phyloP scores from a whole-genome alignment of 495 filamentous ascomycete species.

The Annulohypoxylon stygium region DNA sequence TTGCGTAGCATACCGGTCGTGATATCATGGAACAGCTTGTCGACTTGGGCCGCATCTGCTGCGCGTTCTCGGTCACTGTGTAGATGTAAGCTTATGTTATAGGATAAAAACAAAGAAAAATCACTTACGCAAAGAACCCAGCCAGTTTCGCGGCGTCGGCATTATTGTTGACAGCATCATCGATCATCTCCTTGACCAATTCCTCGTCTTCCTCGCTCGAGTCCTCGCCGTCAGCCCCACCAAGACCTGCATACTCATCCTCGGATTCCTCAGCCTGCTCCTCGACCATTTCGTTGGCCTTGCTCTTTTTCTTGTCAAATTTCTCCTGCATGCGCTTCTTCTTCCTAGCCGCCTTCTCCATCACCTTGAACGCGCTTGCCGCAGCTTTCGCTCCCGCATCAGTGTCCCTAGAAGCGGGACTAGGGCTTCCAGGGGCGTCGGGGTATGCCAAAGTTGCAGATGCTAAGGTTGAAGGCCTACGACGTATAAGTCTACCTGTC shows the following conservation, averaged over 20 bases:
- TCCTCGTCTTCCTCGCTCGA: constrained; percentile 75
- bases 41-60: constrained; percentile 83
- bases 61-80: constrained; percentile 73
- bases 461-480: constrained; percentile 33
- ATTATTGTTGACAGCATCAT: constrained; percentile 77
- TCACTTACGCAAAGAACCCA: constrained; percentile 86
- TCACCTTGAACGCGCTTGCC: constrained; percentile 73
- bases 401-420: constrained; percentile 43
- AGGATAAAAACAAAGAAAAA: not conserved
- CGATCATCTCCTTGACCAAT: constrained; percentile 85
- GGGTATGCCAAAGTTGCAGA: not conserved
- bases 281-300: constrained; percentile 87
- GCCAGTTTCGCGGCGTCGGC: constrained; percentile 84
- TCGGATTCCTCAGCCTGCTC: constrained; percentile 98
- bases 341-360: constrained; percentile 75
- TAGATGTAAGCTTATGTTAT: constrained; percentile 43
- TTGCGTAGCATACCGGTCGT: constrained; percentile 86
- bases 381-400: constrained; percentile 18
- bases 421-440: constrained; percentile 30
- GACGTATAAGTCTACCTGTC: constrained; percentile 70
- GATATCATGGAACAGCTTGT: constrained; percentile 92
- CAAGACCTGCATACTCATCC: constrained; percentile 96
- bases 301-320: constrained; percentile 89
- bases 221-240: constrained; percentile 90
- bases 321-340: constrained; percentile 64